A percentile compares a stretch with the other conserved stretches of the same genome.
Evolutionary conservation across 331 rosid genomes (phyloP).

Genomic region (Saraca asoca): DNA sequence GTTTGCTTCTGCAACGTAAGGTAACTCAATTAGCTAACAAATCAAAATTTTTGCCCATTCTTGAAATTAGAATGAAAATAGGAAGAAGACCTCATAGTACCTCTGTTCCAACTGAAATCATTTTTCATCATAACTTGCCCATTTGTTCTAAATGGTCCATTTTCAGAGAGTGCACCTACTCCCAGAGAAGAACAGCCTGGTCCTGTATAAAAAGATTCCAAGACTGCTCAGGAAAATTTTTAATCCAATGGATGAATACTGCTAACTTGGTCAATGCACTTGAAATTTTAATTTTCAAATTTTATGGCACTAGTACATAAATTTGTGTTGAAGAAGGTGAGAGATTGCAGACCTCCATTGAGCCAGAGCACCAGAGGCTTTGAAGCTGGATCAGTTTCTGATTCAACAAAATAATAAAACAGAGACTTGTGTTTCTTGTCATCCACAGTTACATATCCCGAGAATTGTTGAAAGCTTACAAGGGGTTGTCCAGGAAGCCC

Average conservation of each 20-base stretch:
- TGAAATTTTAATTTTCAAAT: background rate
- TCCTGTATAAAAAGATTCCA: slow-evolving; percentile 41
- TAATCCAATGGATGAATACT: too few relatives aligned
- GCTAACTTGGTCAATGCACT: background rate
- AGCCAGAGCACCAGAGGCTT: slow-evolving; percentile 84
- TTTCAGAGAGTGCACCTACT: slow-evolving; percentile 80
- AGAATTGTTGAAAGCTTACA: slow-evolving; percentile 60
- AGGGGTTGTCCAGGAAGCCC: slow-evolving; percentile 71
- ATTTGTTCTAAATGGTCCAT: slow-evolving; percentile 80
- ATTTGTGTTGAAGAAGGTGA: slow-evolving; percentile 7
- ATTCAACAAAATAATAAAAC: slow-evolving; percentile 67
- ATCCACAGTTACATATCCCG: slow-evolving; percentile 61
- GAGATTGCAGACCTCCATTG: slow-evolving; percentile 60
- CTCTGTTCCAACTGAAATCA: slow-evolving; percentile 73
- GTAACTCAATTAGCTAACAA: background rate
- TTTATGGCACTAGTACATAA: background rate
- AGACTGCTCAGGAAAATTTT: background rate
- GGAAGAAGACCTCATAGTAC: slow-evolving; percentile 31
- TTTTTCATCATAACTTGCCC: slow-evolving; percentile 57
- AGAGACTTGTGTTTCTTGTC: slow-evolving; percentile 41
- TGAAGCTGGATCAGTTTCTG: slow-evolving; percentile 50
- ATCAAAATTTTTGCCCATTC: slow-evolving; percentile 3
- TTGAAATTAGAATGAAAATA: background rate
- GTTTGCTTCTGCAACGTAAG: slow-evolving; percentile 64
- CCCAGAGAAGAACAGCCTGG: slow-evolving; percentile 89